phyloP scores from a whole-genome alignment of 306 rosid genomes.

The Trifolium pratense region DNA sequence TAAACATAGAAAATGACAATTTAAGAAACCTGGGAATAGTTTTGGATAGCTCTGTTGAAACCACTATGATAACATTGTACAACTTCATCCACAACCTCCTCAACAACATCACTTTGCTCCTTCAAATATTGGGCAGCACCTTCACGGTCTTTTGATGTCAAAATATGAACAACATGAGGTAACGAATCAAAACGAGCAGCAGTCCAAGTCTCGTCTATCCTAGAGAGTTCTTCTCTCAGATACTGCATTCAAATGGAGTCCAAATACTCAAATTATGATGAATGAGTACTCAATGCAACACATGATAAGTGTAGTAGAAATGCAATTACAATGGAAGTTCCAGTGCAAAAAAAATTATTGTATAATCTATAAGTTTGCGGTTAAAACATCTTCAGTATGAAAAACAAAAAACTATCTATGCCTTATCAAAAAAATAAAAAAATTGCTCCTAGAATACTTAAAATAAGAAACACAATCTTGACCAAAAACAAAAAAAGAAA shows the following conservation, averaged over 20 bases:
- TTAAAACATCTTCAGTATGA: not conserved
- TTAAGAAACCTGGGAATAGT: slow-evolving; percentile 91
- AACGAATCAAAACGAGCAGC: slow-evolving; percentile 98
- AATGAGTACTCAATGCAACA: slow-evolving; percentile 9
- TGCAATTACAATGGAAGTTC: not conserved
- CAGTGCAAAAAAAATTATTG: not conserved
- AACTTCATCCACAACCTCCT: slow-evolving; percentile 99
- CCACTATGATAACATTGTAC: slow-evolving; percentile 95
- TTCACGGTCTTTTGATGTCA: slow-evolving; percentile 98
- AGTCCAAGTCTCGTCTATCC: slow-evolving; percentile 88
- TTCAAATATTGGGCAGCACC: slow-evolving; percentile 74
- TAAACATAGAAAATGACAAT: slow-evolving; percentile 29
- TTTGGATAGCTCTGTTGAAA: slow-evolving; percentile 98
- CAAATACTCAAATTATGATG: slow-evolving; percentile 38
- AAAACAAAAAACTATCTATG: not conserved
- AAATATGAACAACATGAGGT: slow-evolving; percentile 97
- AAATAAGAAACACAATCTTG: not conserved
- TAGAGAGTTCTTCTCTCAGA: slow-evolving; percentile 79
- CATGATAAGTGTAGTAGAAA: slow-evolving; percentile 18
- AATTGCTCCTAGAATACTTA: not conserved
- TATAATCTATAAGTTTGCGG: not conserved
- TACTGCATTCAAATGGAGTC: slow-evolving; percentile 62
- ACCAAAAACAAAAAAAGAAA: slow-evolving; percentile 5
- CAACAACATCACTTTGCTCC: slow-evolving; percentile 96
- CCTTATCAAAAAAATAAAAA: too few relatives aligned